Percentiles rank a stretch among this genome's conserved stretches.
Conservation (phyloP, 139 green algal species). For the Penium margaritaceum region DNA sequence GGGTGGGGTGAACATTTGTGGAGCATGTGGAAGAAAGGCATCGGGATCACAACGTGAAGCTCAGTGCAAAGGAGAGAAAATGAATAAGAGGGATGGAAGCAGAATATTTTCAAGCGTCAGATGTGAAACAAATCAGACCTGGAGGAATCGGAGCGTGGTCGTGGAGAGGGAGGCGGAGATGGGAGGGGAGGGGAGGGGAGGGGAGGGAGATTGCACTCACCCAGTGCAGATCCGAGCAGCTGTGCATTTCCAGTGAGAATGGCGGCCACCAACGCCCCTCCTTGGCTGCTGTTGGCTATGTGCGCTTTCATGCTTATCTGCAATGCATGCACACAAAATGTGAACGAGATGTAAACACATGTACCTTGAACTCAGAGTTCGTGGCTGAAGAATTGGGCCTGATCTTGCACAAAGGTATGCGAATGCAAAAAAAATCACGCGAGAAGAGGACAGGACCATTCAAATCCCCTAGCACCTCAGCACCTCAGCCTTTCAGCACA, state of each 20-base stretch:
- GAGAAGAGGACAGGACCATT: not conserved
- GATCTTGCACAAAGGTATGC: no score
- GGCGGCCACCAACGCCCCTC: conserved; percentile 73
- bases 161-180: no score
- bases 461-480: not conserved
- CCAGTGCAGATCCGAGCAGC: conserved; percentile 68
- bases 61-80: no score
- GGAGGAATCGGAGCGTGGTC: no score
- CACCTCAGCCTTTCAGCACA: not conserved
- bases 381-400: no score
- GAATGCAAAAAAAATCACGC: not conserved
- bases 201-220: not conserved
- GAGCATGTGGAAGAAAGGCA: no score
- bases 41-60: no score
- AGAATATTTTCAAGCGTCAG: no score
- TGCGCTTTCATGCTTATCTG: conserved; percentile 64
- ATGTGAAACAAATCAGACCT: no score
- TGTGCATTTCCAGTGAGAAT: conserved; percentile 69
- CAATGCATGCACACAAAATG: conserved; percentile 1
- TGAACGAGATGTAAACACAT: not conserved
- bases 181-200: not conserved
- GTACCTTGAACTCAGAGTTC: no score
- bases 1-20: no score
- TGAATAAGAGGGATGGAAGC: not conserved
- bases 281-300: conserved; percentile 81